Conservation (phyloP, 202 grass and related monocot genomes). For the Saccharum hybrid region DNA sequence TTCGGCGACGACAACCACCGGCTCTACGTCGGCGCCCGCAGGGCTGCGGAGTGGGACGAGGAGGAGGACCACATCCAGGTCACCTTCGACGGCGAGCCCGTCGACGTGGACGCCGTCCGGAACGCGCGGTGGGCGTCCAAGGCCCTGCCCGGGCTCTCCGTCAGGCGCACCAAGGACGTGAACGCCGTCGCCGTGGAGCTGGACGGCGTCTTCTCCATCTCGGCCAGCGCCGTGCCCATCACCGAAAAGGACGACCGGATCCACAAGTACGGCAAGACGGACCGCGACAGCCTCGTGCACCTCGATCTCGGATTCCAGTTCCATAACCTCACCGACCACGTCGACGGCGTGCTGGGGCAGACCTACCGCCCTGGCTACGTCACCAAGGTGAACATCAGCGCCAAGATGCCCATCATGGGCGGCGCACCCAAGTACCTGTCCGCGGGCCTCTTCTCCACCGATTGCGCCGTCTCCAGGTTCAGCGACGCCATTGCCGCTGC, state of each 20-base stretch:
- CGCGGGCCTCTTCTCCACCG: conserved; percentile 48
- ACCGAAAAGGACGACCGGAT: neutral
- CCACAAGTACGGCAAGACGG: too few species aligned
- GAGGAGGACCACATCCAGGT: too few species aligned
- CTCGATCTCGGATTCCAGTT: neutral
- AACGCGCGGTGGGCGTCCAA: too few species aligned
- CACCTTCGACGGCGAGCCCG: too few species aligned
- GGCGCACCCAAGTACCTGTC: conserved; percentile 47
- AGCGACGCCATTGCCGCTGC: too few species aligned
- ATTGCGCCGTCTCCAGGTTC: neutral
- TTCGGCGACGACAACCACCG: too few species aligned
- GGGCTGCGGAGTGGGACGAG: too few species aligned
- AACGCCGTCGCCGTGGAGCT: neutral
- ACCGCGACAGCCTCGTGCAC: too few species aligned
- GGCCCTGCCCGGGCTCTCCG: too few species aligned
- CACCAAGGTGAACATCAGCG: neutral
- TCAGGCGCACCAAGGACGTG: too few species aligned
- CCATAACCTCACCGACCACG: neutral
- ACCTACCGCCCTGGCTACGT: neutral
- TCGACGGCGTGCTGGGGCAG: neutral
- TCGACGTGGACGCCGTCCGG: too few species aligned
- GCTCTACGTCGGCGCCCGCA: too few species aligned
- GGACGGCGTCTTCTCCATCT: neutral
- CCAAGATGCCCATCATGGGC: conserved; percentile 74
- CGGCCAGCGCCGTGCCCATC: neutral